Percentiles rank a stretch among this genome's conserved stretches.
These are phyloP conservation scores for Lepidium sativum DNA, from an alignment of 345 rosid genomes.

Conservation along the genomic window DNA sequence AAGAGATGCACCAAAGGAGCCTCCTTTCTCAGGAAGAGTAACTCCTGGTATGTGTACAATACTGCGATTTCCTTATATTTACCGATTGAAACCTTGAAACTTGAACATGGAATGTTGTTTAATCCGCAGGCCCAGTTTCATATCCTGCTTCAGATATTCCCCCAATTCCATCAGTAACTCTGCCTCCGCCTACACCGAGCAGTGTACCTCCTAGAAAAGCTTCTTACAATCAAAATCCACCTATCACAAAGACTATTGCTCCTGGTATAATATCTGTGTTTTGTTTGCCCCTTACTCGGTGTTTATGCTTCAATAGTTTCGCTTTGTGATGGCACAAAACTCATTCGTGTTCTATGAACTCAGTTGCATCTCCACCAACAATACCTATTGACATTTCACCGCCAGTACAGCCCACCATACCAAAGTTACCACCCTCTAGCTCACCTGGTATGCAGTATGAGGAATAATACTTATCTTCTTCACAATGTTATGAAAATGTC, in stretches of 20 bases:
- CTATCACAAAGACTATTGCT: slow-evolving; percentile 11
- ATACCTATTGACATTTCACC: slow-evolving; percentile 20
- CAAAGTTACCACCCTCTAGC: slow-evolving; percentile 36
- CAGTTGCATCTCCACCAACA: slow-evolving; percentile 35
- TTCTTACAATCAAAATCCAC: slow-evolving; percentile 20
- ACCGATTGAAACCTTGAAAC: background rate
- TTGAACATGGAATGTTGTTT: background rate
- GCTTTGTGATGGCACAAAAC: background rate
- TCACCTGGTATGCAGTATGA: slow-evolving; percentile 35
- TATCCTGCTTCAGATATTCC: slow-evolving; percentile 20
- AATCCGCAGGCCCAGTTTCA: slow-evolving; percentile 20
- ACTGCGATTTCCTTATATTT: background rate
- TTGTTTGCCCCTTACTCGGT: background rate
- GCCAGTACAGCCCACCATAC: slow-evolving; percentile 31
- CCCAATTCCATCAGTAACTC: slow-evolving; percentile 21
- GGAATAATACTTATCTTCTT: background rate
- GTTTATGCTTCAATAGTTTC: background rate
- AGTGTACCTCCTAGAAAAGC: slow-evolving; percentile 11
- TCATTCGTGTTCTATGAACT: slow-evolving; percentile 5
- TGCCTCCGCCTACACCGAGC: slow-evolving; percentile 26
- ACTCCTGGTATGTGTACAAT: slow-evolving; percentile 10
- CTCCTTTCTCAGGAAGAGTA: slow-evolving; percentile 14
- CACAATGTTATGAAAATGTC: background rate
- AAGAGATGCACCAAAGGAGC: slow-evolving; percentile 19
- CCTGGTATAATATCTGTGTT: slow-evolving; percentile 21